Percentiles rank a stretch among this genome's conserved stretches.
These are phyloP conservation scores for Mallotus repandus DNA, from an alignment of 441 rosid species.

Conservation along the genomic window DNA sequence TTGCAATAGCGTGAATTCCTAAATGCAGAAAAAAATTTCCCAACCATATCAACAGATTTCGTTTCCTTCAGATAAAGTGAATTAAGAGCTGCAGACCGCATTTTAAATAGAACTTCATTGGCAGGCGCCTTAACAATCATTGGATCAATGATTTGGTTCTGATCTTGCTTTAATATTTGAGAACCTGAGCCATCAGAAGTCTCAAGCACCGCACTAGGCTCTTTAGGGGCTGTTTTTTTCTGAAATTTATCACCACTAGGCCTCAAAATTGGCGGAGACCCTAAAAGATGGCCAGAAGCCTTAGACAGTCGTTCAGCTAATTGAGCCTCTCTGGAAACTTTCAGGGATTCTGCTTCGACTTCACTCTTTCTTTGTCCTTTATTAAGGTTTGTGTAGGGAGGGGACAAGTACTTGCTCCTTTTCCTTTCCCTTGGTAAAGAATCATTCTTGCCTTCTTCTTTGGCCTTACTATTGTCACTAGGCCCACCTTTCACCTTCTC, in stretches of 20 bases:
- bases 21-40: conserved; percentile 53
- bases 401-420: conserved; percentile 81
- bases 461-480: conserved; percentile 28
- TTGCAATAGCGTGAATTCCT: conserved; percentile 54
- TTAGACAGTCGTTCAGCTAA: conserved; percentile 31
- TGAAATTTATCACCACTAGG: conserved; percentile 19
- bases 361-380: conserved; percentile 39
- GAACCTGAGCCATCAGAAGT: conserved; percentile 30
- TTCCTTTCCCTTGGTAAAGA: conserved; percentile 62
- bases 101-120: conserved; percentile 43
- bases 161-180: conserved; percentile 30
- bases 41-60: conserved; percentile 41
- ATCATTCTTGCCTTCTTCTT: conserved; percentile 31
- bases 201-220: conserved; percentile 24
- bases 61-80: conserved; percentile 38
- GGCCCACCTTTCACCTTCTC: conserved; percentile 28
- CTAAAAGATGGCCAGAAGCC: conserved; percentile 29
- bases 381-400: conserved; percentile 58
- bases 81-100: conserved; percentile 52
- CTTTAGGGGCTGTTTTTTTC: conserved; percentile 25
- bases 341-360: conserved; percentile 39
- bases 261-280: conserved; percentile 1
- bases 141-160: conserved; percentile 28
- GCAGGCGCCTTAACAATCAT: conserved; percentile 45
- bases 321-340: conserved; percentile 31